A percentile compares a stretch with the other conserved stretches of the same genome.
These are phyloP conservation scores for Pleurotus platypus DNA, from an alignment of 768 basidiomycete species.

Conservation along the genomic window DNA sequence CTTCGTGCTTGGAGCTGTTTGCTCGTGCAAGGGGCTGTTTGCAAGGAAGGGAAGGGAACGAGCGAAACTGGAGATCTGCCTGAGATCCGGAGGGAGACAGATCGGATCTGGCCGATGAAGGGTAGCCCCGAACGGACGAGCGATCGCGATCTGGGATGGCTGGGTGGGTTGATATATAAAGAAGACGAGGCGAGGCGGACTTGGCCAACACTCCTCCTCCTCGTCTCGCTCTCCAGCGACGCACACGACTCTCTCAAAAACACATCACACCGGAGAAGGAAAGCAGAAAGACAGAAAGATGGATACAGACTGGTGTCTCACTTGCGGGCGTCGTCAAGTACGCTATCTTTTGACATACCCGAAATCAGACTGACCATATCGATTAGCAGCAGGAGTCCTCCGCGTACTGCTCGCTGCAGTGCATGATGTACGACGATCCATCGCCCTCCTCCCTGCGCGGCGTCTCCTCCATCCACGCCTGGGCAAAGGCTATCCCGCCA, in stretches of 20 bases:
- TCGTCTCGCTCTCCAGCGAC: background rate
- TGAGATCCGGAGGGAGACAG: too few species aligned
- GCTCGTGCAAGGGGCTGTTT: too few species aligned
- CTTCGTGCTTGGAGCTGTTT: too few species aligned
- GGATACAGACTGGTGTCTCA: slow-evolving; percentile 72
- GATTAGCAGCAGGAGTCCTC: slow-evolving; percentile 25
- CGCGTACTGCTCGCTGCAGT: slow-evolving; percentile 52
- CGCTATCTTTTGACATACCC: slow-evolving; percentile 11
- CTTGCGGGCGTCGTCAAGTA: slow-evolving; percentile 58
- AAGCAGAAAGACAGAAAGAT: slow-evolving; percentile 24
- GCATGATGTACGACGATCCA: slow-evolving; percentile 14
- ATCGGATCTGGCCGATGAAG: too few species aligned
- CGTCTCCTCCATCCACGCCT: slow-evolving; percentile 41
- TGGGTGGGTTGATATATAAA: background rate
- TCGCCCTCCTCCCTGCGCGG: slow-evolving; percentile 18
- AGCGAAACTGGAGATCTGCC: too few species aligned
- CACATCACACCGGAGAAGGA: too few species aligned
- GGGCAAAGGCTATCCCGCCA: slow-evolving; percentile 38
- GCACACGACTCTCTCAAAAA: too few species aligned
- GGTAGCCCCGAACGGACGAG: background rate
- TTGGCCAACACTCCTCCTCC: background rate
- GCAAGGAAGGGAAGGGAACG: too few species aligned
- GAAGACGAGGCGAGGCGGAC: background rate
- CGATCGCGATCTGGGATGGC: background rate
- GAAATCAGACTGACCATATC: background rate